Evolutionary conservation across 2,329 filamentous ascomycete genomes (phyloP), one percentile per base, ranked within the genome.

Genomic region (Pseudopyricularia javanii): DNA sequence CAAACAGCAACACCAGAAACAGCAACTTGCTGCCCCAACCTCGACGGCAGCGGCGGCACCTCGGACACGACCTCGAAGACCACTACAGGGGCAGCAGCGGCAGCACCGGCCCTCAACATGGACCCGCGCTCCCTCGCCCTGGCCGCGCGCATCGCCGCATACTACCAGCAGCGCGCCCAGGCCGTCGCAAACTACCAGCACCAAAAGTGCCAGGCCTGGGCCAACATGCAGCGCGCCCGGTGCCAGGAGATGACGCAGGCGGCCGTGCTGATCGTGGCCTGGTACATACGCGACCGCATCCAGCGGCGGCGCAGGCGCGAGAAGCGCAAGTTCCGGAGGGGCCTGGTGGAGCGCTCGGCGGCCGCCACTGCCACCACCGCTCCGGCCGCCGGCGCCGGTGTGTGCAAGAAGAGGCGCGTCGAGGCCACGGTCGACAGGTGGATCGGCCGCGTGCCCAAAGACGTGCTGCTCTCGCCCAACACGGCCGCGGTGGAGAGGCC

Each of bases 161-260:
- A 72, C 61, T 74, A 74, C 57, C 71, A 74, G 58, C 72, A 74
- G 60, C 67, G 72, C 17, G 72, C 68, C 59, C 70, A 72, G 58
- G 72, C 72, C 52, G 66, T 74, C 24, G 65, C 71, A 57, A 70
- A 70, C 59, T 71, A 66, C 56, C 72, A 74, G 60, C 71, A 74
- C 56, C 72, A 74, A 62, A 63, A 68, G 47, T 74, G 72, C 58
- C 70, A 73, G 62, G 68, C 68, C 7, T 74, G 72, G 72, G 72
- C 71, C 53, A 68, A 62, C 56, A 63, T 69, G 59, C 70, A 74
- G 59, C 67, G 70, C 43, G 69, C 73, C 57, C 70, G 71, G 59
- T 72, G 69, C 57, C 71, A 73, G 60, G 72, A 74, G 56, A 71
- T 71, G 66, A 72, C 69, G 63, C 71, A 73, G 57, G 72, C 72